Conservation (phyloP, 208 protist species). For the Tetramitus jugosus region DNA sequence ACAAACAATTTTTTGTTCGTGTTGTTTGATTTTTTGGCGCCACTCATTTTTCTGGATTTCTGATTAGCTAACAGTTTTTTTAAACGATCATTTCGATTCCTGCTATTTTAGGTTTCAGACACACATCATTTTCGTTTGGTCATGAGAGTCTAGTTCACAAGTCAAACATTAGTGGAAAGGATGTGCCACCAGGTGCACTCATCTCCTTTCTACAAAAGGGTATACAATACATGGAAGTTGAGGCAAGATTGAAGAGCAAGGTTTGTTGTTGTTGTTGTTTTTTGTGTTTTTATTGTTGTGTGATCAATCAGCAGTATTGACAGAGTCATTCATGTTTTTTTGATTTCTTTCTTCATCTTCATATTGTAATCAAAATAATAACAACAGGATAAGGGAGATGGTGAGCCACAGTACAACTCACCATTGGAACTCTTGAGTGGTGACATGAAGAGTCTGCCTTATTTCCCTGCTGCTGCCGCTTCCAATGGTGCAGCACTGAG, state of each 20-base stretch:
- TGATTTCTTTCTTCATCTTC: not conserved
- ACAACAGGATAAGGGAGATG: slow-evolving; percentile 38
- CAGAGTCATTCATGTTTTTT: not conserved
- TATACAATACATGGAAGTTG: slow-evolving; percentile 65
- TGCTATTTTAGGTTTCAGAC: slow-evolving; percentile 71
- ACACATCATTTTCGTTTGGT: slow-evolving; percentile 70
- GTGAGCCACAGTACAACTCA: slow-evolving; percentile 34
- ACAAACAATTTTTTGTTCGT: too few relatives aligned
- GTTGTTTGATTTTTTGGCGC: too few relatives aligned
- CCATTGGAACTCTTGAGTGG: slow-evolving; percentile 24
- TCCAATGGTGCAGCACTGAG: too few relatives aligned
- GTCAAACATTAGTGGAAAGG: slow-evolving; percentile 47
- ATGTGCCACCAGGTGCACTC: slow-evolving; percentile 58
- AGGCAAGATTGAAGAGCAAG: slow-evolving; percentile 34
- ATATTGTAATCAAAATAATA: not conserved
- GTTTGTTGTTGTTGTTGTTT: slow-evolving; percentile 16
- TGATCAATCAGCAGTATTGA: not conserved
- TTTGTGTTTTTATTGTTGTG: not conserved
- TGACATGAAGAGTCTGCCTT: too few relatives aligned
- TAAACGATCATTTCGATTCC: not conserved
- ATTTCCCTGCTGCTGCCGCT: too few relatives aligned
- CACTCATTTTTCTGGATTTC: too few relatives aligned
- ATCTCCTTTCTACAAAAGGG: slow-evolving; percentile 78
- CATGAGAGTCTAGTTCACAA: slow-evolving; percentile 57
- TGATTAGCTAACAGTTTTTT: slow-evolving; percentile 13